Evolutionary conservation across 2,329 filamentous ascomycete species (phyloP), one percentile per base, ranked within the genome.

Genomic region (Paraconiothyrium brasiliense): DNA sequence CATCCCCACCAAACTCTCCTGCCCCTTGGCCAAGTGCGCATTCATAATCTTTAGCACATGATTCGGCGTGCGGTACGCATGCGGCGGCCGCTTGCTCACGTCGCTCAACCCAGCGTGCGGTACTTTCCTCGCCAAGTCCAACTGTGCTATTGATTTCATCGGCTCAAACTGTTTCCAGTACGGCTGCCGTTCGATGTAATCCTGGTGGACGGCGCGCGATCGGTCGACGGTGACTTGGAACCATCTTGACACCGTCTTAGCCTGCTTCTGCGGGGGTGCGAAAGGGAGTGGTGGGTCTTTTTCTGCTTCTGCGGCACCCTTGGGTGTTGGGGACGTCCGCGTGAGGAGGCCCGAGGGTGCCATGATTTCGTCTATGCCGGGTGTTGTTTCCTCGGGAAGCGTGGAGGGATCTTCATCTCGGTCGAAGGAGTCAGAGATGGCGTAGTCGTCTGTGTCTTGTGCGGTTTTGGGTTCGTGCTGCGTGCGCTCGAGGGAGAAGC

Each of bases 151-250:
- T 32, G 65, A 71, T 62, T 70, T 73, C 69, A 72, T 75, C 10
- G 73, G 72, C 11, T 24, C 54, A 62, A 75, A 78, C 14, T 75
- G 64, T 39, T 74, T 74, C 68, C 74, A 78, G 49, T 70, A 71
- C 14, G 72, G 71, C 57, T 78, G 74, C 2, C 71, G 67, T 61
- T 81, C 75, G 60, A 83, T 72, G 35, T 75, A 77, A 61, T 82
- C 80, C 49, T 77, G 74, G 63, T 83, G 81, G 20, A 80, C 70
- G 37, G 69, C 71, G 41, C 72, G 76, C 7, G 78, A 77, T 9
- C 73, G 69, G 64, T 81, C 78, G 43, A 80, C 67, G 16, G 74
- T 75, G 41, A 84, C 68, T 57, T 81, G 78, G 68, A 83, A 84
- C 69, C 71, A 76, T 55, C 73, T 76, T 20, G 72, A 67, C 34